A percentile compares a stretch with the other conserved stretches of the same genome.
These are phyloP conservation scores for Solioccasus polychromus DNA, from an alignment of 768 basidiomycete genomes.

Conservation along the genomic window DNA sequence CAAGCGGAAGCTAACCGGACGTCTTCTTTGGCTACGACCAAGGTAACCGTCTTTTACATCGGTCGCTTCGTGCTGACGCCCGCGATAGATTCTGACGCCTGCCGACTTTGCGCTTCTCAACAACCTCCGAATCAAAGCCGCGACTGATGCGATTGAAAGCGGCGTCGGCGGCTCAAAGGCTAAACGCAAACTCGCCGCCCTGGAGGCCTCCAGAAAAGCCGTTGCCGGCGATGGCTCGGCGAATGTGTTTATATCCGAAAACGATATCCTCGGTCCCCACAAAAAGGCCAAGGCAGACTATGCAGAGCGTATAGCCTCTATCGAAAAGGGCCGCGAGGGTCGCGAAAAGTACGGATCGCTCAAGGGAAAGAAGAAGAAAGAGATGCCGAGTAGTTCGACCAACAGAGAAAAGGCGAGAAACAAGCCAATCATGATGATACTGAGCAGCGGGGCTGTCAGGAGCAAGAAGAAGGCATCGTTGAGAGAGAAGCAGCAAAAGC, in stretches of 20 bases:
- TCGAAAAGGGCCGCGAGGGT: constrained; percentile 91
- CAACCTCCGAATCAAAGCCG: constrained; percentile 81
- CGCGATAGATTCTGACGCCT: constrained; percentile 84
- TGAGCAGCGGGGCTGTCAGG: constrained; percentile 70
- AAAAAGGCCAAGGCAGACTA: constrained; percentile 94
- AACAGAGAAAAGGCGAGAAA: constrained; percentile 91
- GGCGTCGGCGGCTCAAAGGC: constrained; percentile 72
- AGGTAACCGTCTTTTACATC: constrained; percentile 42
- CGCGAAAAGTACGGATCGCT: constrained; percentile 88
- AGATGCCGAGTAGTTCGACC: constrained; percentile 76
- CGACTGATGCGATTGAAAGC: constrained; percentile 62
- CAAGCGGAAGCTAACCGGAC: constrained; percentile 37
- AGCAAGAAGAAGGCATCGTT: constrained; percentile 82
- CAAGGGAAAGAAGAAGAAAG: constrained; percentile 92
- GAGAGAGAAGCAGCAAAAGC: constrained; percentile 75
- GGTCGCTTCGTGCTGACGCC: background rate
- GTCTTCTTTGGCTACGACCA: constrained; percentile 77
- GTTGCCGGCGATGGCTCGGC: constrained; percentile 43
- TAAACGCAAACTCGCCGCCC: constrained; percentile 83
- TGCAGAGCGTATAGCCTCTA: constrained; percentile 87
- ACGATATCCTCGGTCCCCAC: constrained; percentile 88
- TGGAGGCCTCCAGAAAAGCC: constrained; percentile 70
- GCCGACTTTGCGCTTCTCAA: constrained; percentile 93
- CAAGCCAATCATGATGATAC: constrained; percentile 95
- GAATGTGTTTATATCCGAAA: constrained; percentile 72